Base-by-base conservation (phyloP, 2,329 filamentous ascomycete species). In the Ascochyta koolunga region DNA sequence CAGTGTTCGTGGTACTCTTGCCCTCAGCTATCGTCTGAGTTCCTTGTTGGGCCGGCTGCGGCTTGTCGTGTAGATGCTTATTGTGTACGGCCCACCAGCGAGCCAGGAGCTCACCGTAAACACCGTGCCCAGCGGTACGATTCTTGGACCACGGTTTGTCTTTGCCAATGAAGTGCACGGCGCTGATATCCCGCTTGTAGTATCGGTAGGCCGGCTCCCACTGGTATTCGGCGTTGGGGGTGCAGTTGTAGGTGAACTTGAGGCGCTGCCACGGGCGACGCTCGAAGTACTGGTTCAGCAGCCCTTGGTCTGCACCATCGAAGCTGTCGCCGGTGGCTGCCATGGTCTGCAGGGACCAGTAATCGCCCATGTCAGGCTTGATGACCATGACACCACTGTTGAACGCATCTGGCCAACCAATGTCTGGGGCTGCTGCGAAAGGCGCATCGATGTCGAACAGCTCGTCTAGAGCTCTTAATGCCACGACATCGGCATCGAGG, bases 331-430 rank as follows among this genome's bases (percentile, higher is more conserved):
- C 93, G 50, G 87, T 83, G 64, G 92, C 85, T 22, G 95, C 92
- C 82, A 97, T 86, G 59, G 90, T 90, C 60, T 87, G 81, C 70
- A 99, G 82, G 36, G 91, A 89, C 77, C 91, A 88, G 76, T 93
- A 98, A 63, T 96, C 93, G 52, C 88, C 89, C 83, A 93, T 81
- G 76, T 93, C 89, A 29, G 95, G 95, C 15, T 83, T 88, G 55
- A 99, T 77, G 31, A 92, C 91, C 91, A 99, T 96, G 65, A 99
- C 86, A 68, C 95, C 95, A n/a, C 90, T 92, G 77, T 99, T 99
- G 86, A 98, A 98, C 57, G 93, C 85, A 77, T 99, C 95, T 29
- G 95, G 95, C 95, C 95, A 99, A 64, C 95, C 95, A 67, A 98
- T 92, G 75, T 99, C 95, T 27, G 95, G 93, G 10, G 90, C 92